Base-by-base conservation (phyloP, 805 yeast species). In the Candida fluviatilis region DNA sequence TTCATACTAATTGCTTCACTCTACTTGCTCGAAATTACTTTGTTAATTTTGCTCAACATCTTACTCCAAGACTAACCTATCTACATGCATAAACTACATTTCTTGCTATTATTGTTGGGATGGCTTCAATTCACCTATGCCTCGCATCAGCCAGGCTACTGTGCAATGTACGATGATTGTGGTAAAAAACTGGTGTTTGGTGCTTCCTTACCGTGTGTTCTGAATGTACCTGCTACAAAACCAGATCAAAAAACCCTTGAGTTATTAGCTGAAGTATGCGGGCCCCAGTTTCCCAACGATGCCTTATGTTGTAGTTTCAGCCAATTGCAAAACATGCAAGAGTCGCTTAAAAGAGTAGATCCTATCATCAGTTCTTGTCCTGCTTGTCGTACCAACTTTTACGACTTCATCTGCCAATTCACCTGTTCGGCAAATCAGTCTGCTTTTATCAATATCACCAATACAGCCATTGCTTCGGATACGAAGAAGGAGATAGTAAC, bases 381-480 rank as follows among this genome's bases (percentile, higher is more conserved):
- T 2, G 98, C 99, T 0, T 91, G 99, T 58, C 69, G 76, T 40
- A 80, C 78, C 58, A 91, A 91, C 66, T 91, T 91, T 59, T 78
- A 78, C 52, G 84, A 83, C 50, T 69, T 90, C 48, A 88, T 88
- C 54, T 93, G 91, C 64, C 78, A 81, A 29, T 89, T 93, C 60
- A 84, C 96, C 1, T 91, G 99, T 60, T 84, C 96, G 3, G 82
- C 96, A 0, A 66, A 84, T 49, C 97, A 91, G 60, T 72, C 87
- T 0, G 58, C 65, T 10, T 91, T 88, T 60, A 72, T 89, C 10
- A 75, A 86, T 47, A 77, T 91, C 16, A 78, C 86, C 0, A 56
- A 60, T 10, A 73, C 78, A 0, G 71, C 67, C 15, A 54, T 56
- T 4, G 74, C 82, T 10, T 60, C 71, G 3, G 71, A 73, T 24